A percentile compares a stretch with the other conserved stretches of the same genome.
Evolutionary conservation across 148 eudicot genomes (phyloP).

Genomic region (Diospyros lotus): DNA sequence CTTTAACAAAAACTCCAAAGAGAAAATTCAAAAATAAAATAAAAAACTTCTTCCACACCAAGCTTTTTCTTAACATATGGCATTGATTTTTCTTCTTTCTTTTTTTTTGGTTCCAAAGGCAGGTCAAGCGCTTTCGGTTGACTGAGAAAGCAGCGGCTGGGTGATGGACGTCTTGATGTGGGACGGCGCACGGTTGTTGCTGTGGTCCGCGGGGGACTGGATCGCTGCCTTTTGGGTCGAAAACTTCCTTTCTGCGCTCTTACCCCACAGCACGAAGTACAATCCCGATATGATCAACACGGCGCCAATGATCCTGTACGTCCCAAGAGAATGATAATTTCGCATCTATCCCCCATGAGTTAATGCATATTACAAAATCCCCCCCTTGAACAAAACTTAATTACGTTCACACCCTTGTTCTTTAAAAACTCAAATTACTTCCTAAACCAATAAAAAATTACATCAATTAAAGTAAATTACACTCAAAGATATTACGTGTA

Average conservation of each 20-base stretch:
- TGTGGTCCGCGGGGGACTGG: constrained; percentile 49
- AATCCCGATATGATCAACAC: constrained; percentile 81
- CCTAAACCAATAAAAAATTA: no score
- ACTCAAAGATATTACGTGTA: no score
- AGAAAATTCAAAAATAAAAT: constrained; percentile 2
- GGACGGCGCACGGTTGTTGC: constrained; percentile 40
- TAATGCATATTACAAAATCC: no score
- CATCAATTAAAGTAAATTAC: no score
- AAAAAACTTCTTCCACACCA: constrained; percentile 28
- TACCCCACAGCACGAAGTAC: constrained; percentile 94
- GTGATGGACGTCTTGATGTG: constrained; percentile 62
- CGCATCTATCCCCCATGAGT: no score
- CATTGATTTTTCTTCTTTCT: background rate
- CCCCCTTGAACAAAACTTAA: no score
- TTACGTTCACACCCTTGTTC: no score
- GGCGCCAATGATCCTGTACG: constrained; percentile 89
- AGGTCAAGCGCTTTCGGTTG: constrained; percentile 61
- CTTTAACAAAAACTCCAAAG: constrained; percentile 2
- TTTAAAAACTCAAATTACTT: no score
- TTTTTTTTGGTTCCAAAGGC: background rate
- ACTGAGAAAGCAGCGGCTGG: constrained; percentile 76
- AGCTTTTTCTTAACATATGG: constrained; percentile 16
- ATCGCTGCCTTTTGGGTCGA: constrained; percentile 46
- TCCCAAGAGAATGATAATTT: background rate
- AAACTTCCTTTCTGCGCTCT: constrained; percentile 72